Evolutionary conservation across 345 rosid genomes (phyloP).

Genomic region (Brassica napus): DNA sequence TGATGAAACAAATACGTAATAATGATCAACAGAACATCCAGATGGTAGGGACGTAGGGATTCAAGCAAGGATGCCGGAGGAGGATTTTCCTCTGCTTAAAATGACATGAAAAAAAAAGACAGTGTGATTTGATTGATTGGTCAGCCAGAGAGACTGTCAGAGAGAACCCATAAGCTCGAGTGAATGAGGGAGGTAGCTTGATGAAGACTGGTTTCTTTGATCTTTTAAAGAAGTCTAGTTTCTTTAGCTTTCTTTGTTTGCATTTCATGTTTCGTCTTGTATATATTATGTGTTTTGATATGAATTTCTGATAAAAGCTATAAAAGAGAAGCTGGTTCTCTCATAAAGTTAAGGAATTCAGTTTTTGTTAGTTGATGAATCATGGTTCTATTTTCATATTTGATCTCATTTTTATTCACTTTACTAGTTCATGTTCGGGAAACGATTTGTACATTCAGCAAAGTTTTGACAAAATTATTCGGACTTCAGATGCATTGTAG

Average conservation of each 20-base stretch:
- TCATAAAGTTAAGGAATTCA: background rate
- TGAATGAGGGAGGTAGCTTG: constrained; percentile 4
- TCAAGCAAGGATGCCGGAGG: too few species aligned
- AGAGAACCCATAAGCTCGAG: background rate
- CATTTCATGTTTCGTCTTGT: background rate
- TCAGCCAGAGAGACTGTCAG: constrained; percentile 6
- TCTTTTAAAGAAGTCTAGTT: constrained; percentile 16
- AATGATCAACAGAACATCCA: too few species aligned
- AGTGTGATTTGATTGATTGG: constrained; percentile 1
- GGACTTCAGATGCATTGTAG: background rate
- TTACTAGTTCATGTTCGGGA: background rate
- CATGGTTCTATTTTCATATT: background rate
- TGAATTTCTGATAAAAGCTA: background rate
- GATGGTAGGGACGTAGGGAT: too few species aligned
- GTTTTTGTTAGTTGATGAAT: background rate
- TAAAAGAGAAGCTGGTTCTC: background rate
- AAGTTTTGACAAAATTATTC: background rate
- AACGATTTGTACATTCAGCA: background rate
- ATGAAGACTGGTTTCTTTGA: constrained; percentile 21
- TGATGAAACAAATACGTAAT: too few species aligned
- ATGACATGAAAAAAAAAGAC: background rate
- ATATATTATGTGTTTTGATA: background rate
- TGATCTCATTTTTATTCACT: background rate
- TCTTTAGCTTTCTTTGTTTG: background rate
- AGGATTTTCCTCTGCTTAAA: too few species aligned